A percentile compares a stretch with the other conserved stretches of the same genome.
phyloP scores from a whole-genome alignment of 2,329 filamentous ascomycete species.

The Xylaria sp. region DNA sequence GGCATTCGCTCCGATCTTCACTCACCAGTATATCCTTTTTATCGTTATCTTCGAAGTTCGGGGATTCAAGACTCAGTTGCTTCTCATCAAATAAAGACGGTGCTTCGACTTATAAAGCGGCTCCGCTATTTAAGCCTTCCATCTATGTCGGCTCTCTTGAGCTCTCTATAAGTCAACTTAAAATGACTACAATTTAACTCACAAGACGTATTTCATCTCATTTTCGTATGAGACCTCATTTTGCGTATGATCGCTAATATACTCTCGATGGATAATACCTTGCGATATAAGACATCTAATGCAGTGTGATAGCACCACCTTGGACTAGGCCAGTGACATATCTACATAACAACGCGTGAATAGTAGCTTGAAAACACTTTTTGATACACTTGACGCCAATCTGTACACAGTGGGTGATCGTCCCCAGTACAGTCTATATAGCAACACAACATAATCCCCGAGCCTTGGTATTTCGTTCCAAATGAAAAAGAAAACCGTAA shows the following conservation, averaged over 20 bases:
- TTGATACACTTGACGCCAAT: slow-evolving; percentile 32
- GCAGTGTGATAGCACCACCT: background rate
- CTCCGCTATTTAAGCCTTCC: background rate
- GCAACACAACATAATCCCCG: background rate
- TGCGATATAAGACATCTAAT: background rate
- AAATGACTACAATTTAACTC: background rate
- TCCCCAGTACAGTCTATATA: slow-evolving; percentile 33
- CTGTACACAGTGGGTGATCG: slow-evolving; percentile 24
- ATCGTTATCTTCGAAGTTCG: background rate
- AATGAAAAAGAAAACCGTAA: background rate
- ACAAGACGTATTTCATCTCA: background rate
- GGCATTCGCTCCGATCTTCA: background rate
- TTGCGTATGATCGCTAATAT: background rate
- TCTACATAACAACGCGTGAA: slow-evolving; percentile 2
- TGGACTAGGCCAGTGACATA: background rate
- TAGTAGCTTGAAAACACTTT: slow-evolving; percentile 30
- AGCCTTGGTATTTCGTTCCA: background rate
- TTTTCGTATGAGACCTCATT: background rate
- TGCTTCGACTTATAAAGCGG: background rate
- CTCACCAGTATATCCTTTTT: background rate
- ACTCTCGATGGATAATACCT: background rate
- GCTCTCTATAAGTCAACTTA: background rate
- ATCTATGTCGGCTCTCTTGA: background rate
- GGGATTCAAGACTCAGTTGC: background rate
- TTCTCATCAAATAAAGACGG: background rate